Evolutionary conservation across 2,329 filamentous ascomycete species (phyloP).

Genomic region (Sclerotinia nivalis): DNA sequence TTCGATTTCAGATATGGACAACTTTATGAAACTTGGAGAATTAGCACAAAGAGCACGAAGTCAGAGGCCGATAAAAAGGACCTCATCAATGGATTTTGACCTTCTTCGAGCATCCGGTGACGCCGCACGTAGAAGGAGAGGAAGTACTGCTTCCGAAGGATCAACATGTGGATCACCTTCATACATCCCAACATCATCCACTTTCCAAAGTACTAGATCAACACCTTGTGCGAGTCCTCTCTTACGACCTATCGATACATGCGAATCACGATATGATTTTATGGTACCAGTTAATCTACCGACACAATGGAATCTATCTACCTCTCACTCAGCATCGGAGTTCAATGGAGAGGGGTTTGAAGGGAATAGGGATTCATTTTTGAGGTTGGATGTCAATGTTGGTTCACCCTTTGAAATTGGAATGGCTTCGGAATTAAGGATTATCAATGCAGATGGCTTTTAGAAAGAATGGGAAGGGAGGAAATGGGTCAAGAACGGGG

Average conservation of each 20-base stretch:
- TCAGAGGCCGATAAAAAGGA: slow-evolving; percentile 20
- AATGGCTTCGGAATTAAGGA: slow-evolving; percentile 9
- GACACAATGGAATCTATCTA: slow-evolving; percentile 1
- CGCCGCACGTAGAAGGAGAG: slow-evolving; percentile 16
- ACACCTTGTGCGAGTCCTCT: slow-evolving; percentile 3
- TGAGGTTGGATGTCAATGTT: slow-evolving; percentile 2
- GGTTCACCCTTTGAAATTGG: slow-evolving; percentile 17
- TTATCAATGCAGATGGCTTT: slow-evolving; percentile 6
- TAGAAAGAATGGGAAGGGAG: not conserved
- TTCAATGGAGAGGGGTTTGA: not conserved
- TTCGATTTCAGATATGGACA: slow-evolving; percentile 23
- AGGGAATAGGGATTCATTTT: not conserved
- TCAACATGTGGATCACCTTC: not conserved
- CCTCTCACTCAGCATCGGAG: not conserved
- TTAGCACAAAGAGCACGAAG: slow-evolving; percentile 14
- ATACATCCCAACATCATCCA: not conserved
- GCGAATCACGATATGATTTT: slow-evolving; percentile 6
- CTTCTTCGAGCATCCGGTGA: slow-evolving; percentile 21
- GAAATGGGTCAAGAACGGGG: not conserved
- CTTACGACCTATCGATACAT: not conserved
- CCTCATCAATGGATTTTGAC: slow-evolving; percentile 22
- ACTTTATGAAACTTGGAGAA: slow-evolving; percentile 21
- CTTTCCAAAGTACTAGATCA: slow-evolving; percentile 3
- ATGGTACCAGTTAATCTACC: not conserved
- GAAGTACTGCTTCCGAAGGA: slow-evolving; percentile 2